Evolutionary conservation across 2,329 filamentous ascomycete genomes (phyloP), one percentile per base, ranked within the genome.

Genomic region (Sarocladium strictum): DNA sequence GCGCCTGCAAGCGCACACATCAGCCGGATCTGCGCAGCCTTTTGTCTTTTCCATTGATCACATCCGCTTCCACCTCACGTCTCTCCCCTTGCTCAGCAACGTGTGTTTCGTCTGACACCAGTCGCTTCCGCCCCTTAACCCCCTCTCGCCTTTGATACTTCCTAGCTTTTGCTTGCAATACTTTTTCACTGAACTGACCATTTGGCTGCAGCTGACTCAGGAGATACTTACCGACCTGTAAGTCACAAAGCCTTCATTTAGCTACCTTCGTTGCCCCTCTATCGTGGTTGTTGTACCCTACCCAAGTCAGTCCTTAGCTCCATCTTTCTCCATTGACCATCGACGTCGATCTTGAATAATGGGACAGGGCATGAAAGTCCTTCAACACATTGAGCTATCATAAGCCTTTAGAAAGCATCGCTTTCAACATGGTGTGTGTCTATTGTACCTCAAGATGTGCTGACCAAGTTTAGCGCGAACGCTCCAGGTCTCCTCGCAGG

Each of bases 401-500:
- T n/a, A n/a, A n/a, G n/a, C n/a, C n/a, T n/a, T n/a, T n/a, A n/a
- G n/a, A n/a, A n/a, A n/a, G n/a, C n/a, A n/a, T n/a, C n/a, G n/a
- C n/a, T n/a, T n/a, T n/a, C n/a, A n/a, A n/a, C n/a, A n/a, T n/a
- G n/a, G n/a, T 45, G 15, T 24, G 19, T 45, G 23, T 23, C 19
- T 32, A 23, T 14, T 32, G 49, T 14, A 21, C 21, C 19, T 49
- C 15, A 64, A 73, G 63, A 38, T 38, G 12, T 62, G 61, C 56
- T 70, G 64, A 71, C 65, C 58, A 55, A 57, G 62, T 65, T 54
- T 78, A 93, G 89, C 89, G 89, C 72, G 90, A 95, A 84, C 88
- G 86, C 76, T 86, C 84, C 73, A 85, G 87, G 71, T 90, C 87
- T 63, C 86, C 87, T 67, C 85, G 86, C 69, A 85, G 87, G 72